Base-by-base conservation (phyloP, 345 rosid genomes). In the Eucalyptus urophylla region DNA sequence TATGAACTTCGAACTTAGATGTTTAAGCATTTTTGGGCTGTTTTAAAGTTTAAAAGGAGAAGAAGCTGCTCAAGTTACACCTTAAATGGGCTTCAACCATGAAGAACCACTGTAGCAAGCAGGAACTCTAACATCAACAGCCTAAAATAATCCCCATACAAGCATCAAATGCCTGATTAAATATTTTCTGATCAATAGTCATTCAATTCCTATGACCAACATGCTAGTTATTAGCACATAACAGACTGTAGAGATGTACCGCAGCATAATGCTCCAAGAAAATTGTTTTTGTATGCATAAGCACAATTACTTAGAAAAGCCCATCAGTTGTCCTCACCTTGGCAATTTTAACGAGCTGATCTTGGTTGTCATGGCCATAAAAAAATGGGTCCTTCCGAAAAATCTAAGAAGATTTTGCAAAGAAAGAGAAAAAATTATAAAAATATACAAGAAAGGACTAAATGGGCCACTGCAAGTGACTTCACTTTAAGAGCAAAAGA, bases 351-450 rank as follows among this genome's bases (percentile, higher is more conserved):
- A 97, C 99, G 37, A 97, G 96, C 88, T 98, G 99, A 91, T 98
- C 99, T 88, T 98, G 98, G 93, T 98, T 98, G 94, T 97, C 99
- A 87, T 97, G 99, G 80, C 99, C 99, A 91, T 97, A 97, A 92
- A 98, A 98, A 93, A 98, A 97, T 21, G 99, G 99, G 90, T 98
- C 99, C 92, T 98, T 96, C 67, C 98, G 96, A 89, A 98, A 98
- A 91, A 98, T 96, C 99, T 98, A 88, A 86, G 89, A 2, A 60
- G 86, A 14, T 67, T 76, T 72, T 76, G 47, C 83, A 76, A 76
- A 76, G 47, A 76, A 76, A 76, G 12, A 76, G 49, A 17, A 31
- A 31, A 65, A 12, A 40, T 56, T 11, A 47, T 62, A 25, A 60
- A 45, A 65, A 29, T 29, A 44, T 31, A 45, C 54, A 85, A 17